Percentiles rank a stretch among this genome's conserved stretches.
phyloP scores from a whole-genome alignment of 352 stramenopile species.

The Phytophthora pini region DNA sequence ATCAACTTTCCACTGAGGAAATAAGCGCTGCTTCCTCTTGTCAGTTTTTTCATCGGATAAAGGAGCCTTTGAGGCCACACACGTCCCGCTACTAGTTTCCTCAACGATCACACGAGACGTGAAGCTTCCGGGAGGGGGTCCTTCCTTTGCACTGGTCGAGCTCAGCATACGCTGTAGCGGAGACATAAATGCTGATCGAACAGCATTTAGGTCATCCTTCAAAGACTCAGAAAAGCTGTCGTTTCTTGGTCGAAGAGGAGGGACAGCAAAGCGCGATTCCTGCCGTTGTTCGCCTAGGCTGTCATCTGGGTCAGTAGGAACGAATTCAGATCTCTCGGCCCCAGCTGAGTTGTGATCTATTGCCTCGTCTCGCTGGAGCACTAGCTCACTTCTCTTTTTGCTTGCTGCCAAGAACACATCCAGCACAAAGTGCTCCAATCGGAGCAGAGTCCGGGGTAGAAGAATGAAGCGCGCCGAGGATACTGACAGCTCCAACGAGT shows the following conservation, averaged over 20 bases:
- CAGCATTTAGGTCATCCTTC: constrained; percentile 47
- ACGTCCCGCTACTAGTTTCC: constrained; percentile 26
- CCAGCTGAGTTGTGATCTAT: constrained; percentile 36
- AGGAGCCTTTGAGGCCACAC: constrained; percentile 8
- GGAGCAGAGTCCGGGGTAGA: constrained; percentile 55
- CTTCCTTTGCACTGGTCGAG: constrained; percentile 42
- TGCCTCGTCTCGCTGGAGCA: constrained; percentile 45
- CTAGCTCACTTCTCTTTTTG: constrained; percentile 49
- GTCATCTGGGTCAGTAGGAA: constrained; percentile 39
- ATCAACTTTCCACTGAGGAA: constrained; percentile 50
- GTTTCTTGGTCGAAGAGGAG: constrained; percentile 42
- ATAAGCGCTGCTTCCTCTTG: constrained; percentile 12
- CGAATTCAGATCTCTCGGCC: constrained; percentile 32
- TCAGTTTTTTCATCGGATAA: constrained; percentile 2
- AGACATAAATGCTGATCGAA: constrained; percentile 48
- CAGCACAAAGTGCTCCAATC: constrained; percentile 63
- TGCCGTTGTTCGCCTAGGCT: constrained; percentile 22
- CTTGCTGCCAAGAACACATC: constrained; percentile 56
- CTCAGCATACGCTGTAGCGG: constrained; percentile 51
- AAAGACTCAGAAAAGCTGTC: constrained; percentile 67
- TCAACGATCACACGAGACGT: constrained; percentile 40
- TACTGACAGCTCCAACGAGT: constrained; percentile 43
- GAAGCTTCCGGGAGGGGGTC: constrained; percentile 23
- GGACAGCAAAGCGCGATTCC: constrained; percentile 39
- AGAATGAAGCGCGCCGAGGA: constrained; percentile 59